Evolutionary conservation across 306 rosid species (phyloP), one percentile per base, ranked within the genome.

Genomic region (Sindora glabra): DNA sequence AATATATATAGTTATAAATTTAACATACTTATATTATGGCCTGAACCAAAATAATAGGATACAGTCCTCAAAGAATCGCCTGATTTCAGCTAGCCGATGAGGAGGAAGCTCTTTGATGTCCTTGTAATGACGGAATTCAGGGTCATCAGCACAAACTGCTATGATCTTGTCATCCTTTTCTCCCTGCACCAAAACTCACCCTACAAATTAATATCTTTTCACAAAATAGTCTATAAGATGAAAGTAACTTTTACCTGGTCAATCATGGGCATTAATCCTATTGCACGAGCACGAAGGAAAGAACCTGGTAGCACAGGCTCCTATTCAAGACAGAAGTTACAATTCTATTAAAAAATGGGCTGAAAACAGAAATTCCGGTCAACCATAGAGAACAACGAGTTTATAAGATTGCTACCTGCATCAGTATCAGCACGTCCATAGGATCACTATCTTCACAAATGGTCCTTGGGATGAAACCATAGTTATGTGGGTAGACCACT

Each of bases 241-340:
- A 57, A 24, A 25, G 56, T 3, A 59, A 19, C 17, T 19, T 67
- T 32, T 73, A 92, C 98, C 88, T 88, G 98, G 75, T 92, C 98
- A 81, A 92, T 77, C 98, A 88, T 92, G 12, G 98, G 98, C 98
- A 92, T 92, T 69, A 92, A 62, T 71, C 98, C 96, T 64, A 92
- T 86, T 53, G 98, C 98, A 65, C 98, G 98, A 59, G 98, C 98
- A 52, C 96, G 96, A 33, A 92, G 96, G 87, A 92, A 92, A 41
- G 86, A 79, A 61, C 96, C 96, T 54, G 98, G 90, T 17, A 85
- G 65, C 22, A 92, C 83, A 3, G 94, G 98, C 79, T 92, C 98
- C 98, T 92, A 50, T 3, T 48, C 64, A 61, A 32, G 64, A 57
- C 25, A 38, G 13, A 62, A 46, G 33, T 46, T 58, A 51, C 11